Base-by-base conservation (phyloP, 495 filamentous ascomycete genomes). In the Baudoinia panamericana region DNA sequence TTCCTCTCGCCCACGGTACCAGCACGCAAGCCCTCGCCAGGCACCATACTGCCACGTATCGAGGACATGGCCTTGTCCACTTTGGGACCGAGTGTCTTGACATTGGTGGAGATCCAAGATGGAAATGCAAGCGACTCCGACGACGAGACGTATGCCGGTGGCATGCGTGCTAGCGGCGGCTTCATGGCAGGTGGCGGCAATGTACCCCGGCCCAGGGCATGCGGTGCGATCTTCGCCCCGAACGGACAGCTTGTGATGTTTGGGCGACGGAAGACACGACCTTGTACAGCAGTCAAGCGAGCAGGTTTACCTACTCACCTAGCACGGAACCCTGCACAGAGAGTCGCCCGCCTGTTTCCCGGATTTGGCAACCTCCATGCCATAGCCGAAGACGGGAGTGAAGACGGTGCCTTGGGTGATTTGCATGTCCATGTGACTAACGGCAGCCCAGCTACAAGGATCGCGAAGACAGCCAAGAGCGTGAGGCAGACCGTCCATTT, bases 301-400 rank as follows among this genome's bases (percentile, higher is more conserved):
- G n/a, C n/a, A n/a, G n/a, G n/a, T n/a, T n/a, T n/a, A n/a, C n/a
- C n/a, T n/a, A n/a, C n/a, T n/a, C n/a, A n/a, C n/a, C n/a, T n/a
- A n/a, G n/a, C n/a, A n/a, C n/a, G n/a, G n/a, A n/a, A n/a, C n/a
- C n/a, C n/a, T n/a, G n/a, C n/a, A n/a, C n/a, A n/a, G n/a, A n/a
- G 15, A 71, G 52, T 72, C 69, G 74, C 78, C 34, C 77, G 73
- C 39, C 73, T 78, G 5, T 94, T 94, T 65, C 84, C 88, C 46
- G 76, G 78, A 2, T 94, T 95, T 64, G 86, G 85, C n/a, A 75
- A 84, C 18, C 62, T 95, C 67, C 62, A 62, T 30, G 67, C 56
- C 0, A 31, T 41, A 9, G 38, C n/a, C 28, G 12, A 17, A 11
- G 18, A 8, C 36, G 21, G n/a, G n/a, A n/a, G n/a, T n/a, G n/a